Base-by-base conservation (phyloP, 2,329 filamentous ascomycete species). In the Alternaria arbusti region DNA sequence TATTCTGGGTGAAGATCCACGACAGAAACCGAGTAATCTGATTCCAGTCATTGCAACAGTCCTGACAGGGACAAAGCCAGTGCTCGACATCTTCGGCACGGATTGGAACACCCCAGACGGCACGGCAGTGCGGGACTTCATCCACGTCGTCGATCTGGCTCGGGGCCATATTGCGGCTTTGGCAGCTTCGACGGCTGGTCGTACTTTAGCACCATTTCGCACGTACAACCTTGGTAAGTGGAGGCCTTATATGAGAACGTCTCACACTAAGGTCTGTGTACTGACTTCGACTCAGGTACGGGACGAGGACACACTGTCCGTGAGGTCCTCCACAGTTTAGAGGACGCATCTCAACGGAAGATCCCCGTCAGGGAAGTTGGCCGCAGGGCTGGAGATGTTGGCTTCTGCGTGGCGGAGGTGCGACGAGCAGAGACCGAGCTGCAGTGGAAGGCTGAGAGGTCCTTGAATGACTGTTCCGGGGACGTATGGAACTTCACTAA, bases 101-200 rank as follows among this genome's bases (percentile, higher is more conserved):
- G 88, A 91, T 75, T 91, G 88, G 85, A 84, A 88, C 59, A 91
- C 89, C 0, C 80, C 82, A 5, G 89, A 91, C 69, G 89, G 89
- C 15, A 90, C 89, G 0, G 88, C 88, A 2, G 84, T 91, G 44
- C 86, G 89, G 45, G 89, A 91, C 75, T 91, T 89, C 72, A 89
- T 91, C 66, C 89, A 91, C 68, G 89, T 90, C 40, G 86, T 85
- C 15, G 89, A 91, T 75, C 83, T 91, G 47, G 88, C 88, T 6
- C 82, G 86, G 45, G 89, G 87, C 5, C 89, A 91, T 76, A 84
- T 90, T 40, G 87, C 88, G 7, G 89, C 89, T 2, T 80, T 89
- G 57, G 72, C 76, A 7, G 78, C 78, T 25, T 76, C 75, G n/a
- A 69, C 76, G 25, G 68, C 70, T 45, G 76, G 76, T 30, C 74